Evolutionary conservation across 257 asterid species (phyloP), one percentile per base, ranked within the genome.

Genomic region (Linaria vulgaris): DNA sequence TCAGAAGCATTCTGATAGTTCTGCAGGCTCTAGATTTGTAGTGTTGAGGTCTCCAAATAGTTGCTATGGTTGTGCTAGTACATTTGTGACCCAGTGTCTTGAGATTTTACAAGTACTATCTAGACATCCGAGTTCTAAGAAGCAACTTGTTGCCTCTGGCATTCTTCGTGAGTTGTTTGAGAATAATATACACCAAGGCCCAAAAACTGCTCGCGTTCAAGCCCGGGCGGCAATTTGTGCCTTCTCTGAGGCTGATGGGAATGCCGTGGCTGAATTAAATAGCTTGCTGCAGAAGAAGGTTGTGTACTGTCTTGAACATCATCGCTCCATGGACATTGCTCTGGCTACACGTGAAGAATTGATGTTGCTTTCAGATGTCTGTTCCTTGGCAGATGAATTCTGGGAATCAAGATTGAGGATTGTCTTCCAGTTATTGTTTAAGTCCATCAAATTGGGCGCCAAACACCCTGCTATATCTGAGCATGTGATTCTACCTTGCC

Each of bases 141-240:
- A 84, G 78, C 97, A 90, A 78, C 95, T 94, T 70, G 99, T 94
- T 70, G 72, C 91, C 47, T 86, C 95, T 71, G 97, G 99, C 68
- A 80, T 94, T 74, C 77, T 90, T 76, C 88, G 88, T 25, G 99
- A 94, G 80, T 79, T 94, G 85, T 94, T 94, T 67, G 99, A 94
- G 84, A 94, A 94, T 69, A 94, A 94, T 71, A 90, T 90, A 51
- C 99, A 94, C 65, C 99, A 94, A 74, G 99, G 99, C 70, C 95
- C 99, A 21, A 94, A 90, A 85, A 79, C 90, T 63, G 95, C 97
- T 25, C 97, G 99, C 71, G 80, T 94, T 75, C 97, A 94, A 76
- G 97, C 99, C 56, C 83, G 99, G 81, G 96, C 95, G 21, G 99
- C 95, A 61, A 85, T 94, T 52, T 90, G 99, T 77, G 96, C 99